Evolutionary conservation across 2,329 filamentous ascomycete genomes (phyloP), one percentile per base, ranked within the genome.

Genomic region (Aspergillus costaricaensis): DNA sequence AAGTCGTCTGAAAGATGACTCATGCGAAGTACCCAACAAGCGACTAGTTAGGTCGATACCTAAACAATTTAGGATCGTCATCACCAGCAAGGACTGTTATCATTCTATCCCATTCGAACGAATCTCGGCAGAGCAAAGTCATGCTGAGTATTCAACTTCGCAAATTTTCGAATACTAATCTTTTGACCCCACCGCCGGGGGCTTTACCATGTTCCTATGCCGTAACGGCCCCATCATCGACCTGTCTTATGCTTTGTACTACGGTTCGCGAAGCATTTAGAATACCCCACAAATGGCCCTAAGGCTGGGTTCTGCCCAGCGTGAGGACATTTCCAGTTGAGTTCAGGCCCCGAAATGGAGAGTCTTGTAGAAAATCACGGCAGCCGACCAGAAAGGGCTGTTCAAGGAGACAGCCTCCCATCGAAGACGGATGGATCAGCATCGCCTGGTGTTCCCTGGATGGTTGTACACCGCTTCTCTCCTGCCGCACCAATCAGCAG

Each of bases 391-490:
- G 30, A 50, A 55, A 54, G 23, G 27, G 41, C 21, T 19, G 41
- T 39, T 36, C 50, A 54, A 39, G 30, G 30, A 12, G 59, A 49
- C 19, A 8, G 23, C 47, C 36, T 52, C 53, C 27, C 48, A 55
- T 57, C 25, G 38, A 60, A 41, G 61, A 55, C 32, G 32, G 48
- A 66, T 57, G 60, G 60, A 68, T 63, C 58, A 60, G 49, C 53
- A 48, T 58, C 57, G 54, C 49, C 50, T 50, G 43, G 55, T 51
- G 51, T 52, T 55, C 51, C 32, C 44, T 25, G 30, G 38, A 47
- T 32, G 32, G 41, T 54, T 55, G 62, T 69, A 65, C 67, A 69
- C 67, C 67, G 67, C 67, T 68, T 65, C 61, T 69, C 66, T 55
- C n/a, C 19, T 54, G 36, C 60, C 60, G 62, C 58, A 49, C 67